Evolutionary conservation across 371 early-diverging fungal genomes (phyloP).

Genomic region (Umbelopsis sp.): DNA sequence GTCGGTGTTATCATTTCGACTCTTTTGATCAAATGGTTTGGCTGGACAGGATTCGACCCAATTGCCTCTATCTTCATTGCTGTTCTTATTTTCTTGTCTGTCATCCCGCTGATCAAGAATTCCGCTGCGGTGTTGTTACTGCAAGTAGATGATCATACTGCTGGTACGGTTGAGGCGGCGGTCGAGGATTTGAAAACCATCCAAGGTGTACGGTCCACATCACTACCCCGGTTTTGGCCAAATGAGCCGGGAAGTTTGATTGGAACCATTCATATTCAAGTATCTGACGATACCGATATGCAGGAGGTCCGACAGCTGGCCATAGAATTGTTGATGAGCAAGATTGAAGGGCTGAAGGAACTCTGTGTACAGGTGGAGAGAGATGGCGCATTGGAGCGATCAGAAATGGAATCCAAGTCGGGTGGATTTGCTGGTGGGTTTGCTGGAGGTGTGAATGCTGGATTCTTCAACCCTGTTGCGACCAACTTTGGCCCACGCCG

Average conservation of each 20-base stretch:
- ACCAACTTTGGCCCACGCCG: constrained; percentile 9
- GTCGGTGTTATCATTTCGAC: constrained; percentile 95
- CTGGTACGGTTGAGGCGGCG: constrained; percentile 55
- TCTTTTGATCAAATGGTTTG: constrained; percentile 85
- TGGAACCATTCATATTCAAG: constrained; percentile 61
- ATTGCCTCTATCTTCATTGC: constrained; percentile 94
- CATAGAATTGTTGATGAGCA: constrained; percentile 40
- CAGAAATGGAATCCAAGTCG: constrained; percentile 6
- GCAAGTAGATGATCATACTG: constrained; percentile 51
- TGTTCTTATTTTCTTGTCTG: constrained; percentile 80
- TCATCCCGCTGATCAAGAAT: constrained; percentile 82
- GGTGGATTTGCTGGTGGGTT: constrained; percentile 17
- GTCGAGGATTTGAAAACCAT: constrained; percentile 53
- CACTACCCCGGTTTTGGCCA: constrained; percentile 64
- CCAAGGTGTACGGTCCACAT: constrained; percentile 50
- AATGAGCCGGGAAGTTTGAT: constrained; percentile 61
- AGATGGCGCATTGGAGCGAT: constrained; percentile 28
- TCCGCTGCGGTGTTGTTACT: constrained; percentile 68
- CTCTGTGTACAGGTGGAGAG: constrained; percentile 54
- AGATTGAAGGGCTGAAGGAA: constrained; percentile 53
- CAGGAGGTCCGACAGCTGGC: constrained; percentile 37
- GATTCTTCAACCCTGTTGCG: constrained; percentile 12
- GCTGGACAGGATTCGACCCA: constrained; percentile 96
- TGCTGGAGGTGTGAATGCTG: constrained; percentile 10
- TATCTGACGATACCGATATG: constrained; percentile 37